Evolutionary conservation across 768 basidiomycete species (phyloP), one percentile per base, ranked within the genome.

Genomic region (Baorangia bicolor): DNA sequence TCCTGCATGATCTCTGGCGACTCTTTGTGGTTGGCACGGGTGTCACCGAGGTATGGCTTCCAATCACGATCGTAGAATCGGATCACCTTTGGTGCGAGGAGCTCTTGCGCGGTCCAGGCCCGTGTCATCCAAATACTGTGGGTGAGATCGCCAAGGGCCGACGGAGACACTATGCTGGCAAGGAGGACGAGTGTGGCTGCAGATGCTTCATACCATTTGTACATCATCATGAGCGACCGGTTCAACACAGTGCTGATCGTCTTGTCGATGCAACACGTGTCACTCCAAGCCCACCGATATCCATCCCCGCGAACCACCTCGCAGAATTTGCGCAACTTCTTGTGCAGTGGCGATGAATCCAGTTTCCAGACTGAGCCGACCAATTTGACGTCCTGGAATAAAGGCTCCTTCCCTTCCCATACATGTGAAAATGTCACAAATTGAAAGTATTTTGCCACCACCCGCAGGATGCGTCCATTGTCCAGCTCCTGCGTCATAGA

Each of bases 61-160:
- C 61, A 62, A 1, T 56, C 23, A 1, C 45, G 14, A 3, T 47
- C 45, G 8, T 51, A 62, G 34, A 62, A 61, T 9, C 59, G 20
- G 33, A 61, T 33, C 18, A 57, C 28, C 12, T 44, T 51, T 0
- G 55, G n/a, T 13, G 56, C 51, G 14, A 63, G 60, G 39, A 62
- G 51, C 21, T 62, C 62, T 31, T 56, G 62, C 6, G 40, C 18
- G 2, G 61, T 61, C 61, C 61, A 61, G 2, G 46, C 59, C 4
- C 59, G 55, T 9, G 37, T 54, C 61, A 61, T 51, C 59, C 59
- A 61, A 0, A 2, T 1, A 34, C 47, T 57, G 11, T 7, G 2
- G 5, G 27, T 21, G 11, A 61, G 51, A 21, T 35, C 42, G 4
- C 37, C 43, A 6, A 25, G 30, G 16, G 14, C 23, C 1, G 40